Conservation (phyloP, 176 grass and related monocot species). For the Puccinellia tenuiflora region DNA sequence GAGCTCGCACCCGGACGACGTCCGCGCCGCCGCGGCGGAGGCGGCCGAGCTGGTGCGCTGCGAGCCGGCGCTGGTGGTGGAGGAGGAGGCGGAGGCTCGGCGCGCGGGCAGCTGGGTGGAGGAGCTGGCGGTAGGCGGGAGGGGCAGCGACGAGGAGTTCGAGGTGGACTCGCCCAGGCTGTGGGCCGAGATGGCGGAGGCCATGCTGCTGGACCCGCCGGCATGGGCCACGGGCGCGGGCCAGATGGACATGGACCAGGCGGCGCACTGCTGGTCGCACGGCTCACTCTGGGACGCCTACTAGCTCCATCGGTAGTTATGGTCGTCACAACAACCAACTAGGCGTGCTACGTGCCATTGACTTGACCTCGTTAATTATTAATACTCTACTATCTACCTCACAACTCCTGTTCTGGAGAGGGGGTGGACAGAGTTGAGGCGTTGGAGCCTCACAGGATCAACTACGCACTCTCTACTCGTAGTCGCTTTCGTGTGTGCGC, state of each 20-base stretch:
- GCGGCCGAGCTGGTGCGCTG: conserved; percentile 46
- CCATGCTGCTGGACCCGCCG: conserved; percentile 64
- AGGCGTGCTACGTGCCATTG: background rate
- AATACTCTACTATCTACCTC: too few relatives aligned
- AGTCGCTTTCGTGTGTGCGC: background rate
- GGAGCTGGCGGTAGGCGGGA: conserved; percentile 15
- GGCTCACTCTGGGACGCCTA: conserved; percentile 61
- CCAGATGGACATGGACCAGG: conserved; percentile 32
- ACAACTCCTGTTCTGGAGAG: background rate
- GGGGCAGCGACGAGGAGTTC: conserved; percentile 44
- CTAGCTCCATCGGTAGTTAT: conserved; percentile 8
- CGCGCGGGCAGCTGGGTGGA: background rate
- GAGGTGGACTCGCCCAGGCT: conserved; percentile 56
- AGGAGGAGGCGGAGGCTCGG: background rate
- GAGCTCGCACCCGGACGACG: conserved; percentile 44
- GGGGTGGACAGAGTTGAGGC: background rate
- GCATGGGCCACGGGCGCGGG: conserved; percentile 29
- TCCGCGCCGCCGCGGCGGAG: conserved; percentile 51
- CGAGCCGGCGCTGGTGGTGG: conserved; percentile 35
- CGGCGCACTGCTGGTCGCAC: conserved; percentile 28
- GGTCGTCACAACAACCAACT: background rate
- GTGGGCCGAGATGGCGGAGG: conserved; percentile 73
- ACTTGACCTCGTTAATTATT: background rate
- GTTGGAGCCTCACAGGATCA: background rate
- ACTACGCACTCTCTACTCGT: background rate